Evolutionary conservation across 768 basidiomycete genomes (phyloP), one percentile per base, ranked within the genome.

Genomic region (Nevesoporus exiguus): DNA sequence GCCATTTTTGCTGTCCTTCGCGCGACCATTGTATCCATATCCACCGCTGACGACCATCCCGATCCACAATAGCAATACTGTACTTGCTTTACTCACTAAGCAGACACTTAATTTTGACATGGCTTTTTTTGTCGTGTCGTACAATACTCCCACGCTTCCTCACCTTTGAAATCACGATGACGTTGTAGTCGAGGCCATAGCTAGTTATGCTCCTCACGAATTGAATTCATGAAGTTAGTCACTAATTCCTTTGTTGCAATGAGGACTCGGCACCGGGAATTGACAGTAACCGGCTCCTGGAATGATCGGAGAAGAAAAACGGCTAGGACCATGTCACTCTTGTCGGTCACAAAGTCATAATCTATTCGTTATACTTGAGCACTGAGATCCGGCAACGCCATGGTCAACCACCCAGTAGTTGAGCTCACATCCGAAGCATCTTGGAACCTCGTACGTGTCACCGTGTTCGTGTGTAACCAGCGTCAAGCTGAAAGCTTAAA

Each of bases 391-490:
- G 10, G 13, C 7, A 5, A 46, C 48, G 22, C 37, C 47, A 86
- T 87, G 88, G 62, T 76, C 36, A 67, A 76, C 49, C 92, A 93
- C 66, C 88, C 90, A 40, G 76, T 93, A 51, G 77, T 83, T 56
- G 81, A 86, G 52, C 82, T 88, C 62, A 93, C 89, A 24, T 92
- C 90, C 1, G 79, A 87, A 62, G 83, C 89, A 30, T 89, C 91
- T 61, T 95, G 92, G 92, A 85, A 88, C 43, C 80, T 95, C 78
- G 92, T 93, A 57, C 29, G 80, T 73, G 36, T 51, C 10, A 34
- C 49, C 10, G 44, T 29, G 17, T 22, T 30, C 39, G 14, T 27
- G 11, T 3, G 43, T 15, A 17, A 22, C 14, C 37, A 39, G 25
- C 45, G 24, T 19, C 42, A 46, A 25, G 22, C 55, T 64, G 19